These are phyloP conservation scores for Aspergillus sp. DNA, from an alignment of 2,329 filamentous ascomycete species.

Conservation along the genomic window DNA sequence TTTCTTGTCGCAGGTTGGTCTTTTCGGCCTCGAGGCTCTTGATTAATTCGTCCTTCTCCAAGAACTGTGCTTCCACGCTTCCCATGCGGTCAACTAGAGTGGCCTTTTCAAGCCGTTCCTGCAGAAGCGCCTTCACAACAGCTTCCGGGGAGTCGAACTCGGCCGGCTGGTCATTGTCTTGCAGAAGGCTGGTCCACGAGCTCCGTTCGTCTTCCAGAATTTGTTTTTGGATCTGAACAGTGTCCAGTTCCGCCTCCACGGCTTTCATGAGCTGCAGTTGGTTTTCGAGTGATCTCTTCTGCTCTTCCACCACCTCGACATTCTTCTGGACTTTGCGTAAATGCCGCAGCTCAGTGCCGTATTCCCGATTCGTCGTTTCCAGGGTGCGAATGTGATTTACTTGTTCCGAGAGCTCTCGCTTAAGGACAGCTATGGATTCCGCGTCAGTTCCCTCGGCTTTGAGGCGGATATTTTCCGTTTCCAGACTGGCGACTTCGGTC, in stretches of 20 bases:
- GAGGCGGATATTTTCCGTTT: constrained; percentile 77
- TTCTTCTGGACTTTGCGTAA: constrained; percentile 78
- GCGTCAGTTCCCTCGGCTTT: constrained; percentile 85
- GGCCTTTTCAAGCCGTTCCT: constrained; percentile 76
- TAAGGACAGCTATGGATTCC: constrained; percentile 81
- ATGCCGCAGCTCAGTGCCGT: constrained; percentile 75
- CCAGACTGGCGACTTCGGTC: constrained; percentile 67
- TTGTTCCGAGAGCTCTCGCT: constrained; percentile 85
- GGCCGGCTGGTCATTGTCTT: constrained; percentile 62
- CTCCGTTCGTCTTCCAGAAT: constrained; percentile 83
- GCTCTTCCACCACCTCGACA: constrained; percentile 92
- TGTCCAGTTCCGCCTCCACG: constrained; percentile 72
- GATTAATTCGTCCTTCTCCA: constrained; percentile 74
- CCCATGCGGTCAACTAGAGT: constrained; percentile 80
- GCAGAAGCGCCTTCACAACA: constrained; percentile 78
- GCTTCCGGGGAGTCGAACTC: constrained; percentile 88
- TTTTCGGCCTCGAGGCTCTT: constrained; percentile 70
- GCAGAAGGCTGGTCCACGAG: constrained; percentile 83
- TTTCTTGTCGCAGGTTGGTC: constrained; percentile 60
- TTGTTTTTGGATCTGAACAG: constrained; percentile 78
- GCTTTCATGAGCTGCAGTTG: constrained; percentile 73
- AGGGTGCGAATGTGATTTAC: constrained; percentile 85
- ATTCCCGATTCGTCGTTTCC: constrained; percentile 77
- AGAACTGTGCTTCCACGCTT: constrained; percentile 71
- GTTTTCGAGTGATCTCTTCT: constrained; percentile 80